A percentile compares a stretch with the other conserved stretches of the same genome.
phyloP scores from a whole-genome alignment of 1,139 yeast species.

The Geotrichum citri-aurantii region DNA sequence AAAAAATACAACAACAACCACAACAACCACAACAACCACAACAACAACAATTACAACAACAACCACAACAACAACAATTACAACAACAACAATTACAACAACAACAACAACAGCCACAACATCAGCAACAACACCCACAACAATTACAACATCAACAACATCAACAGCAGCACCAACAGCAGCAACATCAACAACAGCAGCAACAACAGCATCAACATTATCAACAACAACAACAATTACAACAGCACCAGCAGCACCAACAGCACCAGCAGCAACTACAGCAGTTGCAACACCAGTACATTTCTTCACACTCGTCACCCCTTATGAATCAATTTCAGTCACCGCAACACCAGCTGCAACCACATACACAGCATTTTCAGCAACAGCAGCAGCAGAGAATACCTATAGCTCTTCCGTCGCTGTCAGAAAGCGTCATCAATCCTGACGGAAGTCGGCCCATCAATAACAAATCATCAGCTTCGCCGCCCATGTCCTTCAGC shows the following conservation, averaged over 20 bases:
- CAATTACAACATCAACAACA: background rate
- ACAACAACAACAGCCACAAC: background rate
- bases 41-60: background rate
- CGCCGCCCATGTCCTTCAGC: background rate
- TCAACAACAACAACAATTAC: background rate
- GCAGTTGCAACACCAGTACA: conserved; percentile 8
- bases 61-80: background rate
- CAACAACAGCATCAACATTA: background rate
- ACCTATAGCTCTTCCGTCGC: background rate
- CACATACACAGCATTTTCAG: background rate
- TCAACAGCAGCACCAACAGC: background rate
- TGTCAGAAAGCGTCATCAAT: background rate
- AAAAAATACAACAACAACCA: too few relatives aligned
- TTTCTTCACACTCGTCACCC: background rate
- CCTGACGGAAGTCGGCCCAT: background rate
- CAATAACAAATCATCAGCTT: background rate
- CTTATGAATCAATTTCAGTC: background rate
- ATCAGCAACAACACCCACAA: background rate
- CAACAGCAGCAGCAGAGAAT: conserved; percentile 3
- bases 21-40: background rate
- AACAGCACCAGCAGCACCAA: background rate
- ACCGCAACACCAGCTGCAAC: conserved; percentile 6
- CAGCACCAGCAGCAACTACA: background rate
- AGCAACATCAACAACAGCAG: background rate
- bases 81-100: background rate